Base-by-base conservation (phyloP, 176 grass and related monocot species). In the Hordeum marinum region DNA sequence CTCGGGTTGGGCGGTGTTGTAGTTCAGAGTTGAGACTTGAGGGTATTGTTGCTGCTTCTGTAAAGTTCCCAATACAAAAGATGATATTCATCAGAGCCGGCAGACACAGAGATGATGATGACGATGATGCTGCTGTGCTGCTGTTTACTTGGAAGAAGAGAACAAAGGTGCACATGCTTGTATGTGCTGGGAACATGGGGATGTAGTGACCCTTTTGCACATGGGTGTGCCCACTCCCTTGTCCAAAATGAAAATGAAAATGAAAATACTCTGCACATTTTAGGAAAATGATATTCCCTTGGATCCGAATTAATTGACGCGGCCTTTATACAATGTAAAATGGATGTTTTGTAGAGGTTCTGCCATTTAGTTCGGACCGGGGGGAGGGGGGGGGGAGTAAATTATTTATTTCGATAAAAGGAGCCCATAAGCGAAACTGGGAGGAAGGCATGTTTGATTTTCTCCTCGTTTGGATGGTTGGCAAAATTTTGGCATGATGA, bases 41-140 rank as follows among this genome's bases (percentile, higher is more conserved):
- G 84, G 27, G n/a, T 79, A 21, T 34, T 58, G 78, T 2, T 29
- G 24, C 36, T 59, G 9, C 66, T 86, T 31, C 25, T 90, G 84
- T 90, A 87, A 87, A 90, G 67, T 66, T 78, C 25, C 18, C 76
- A 68, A 68, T 75, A 79, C 59, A 59, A 78, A 26, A 26, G 59
- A 65, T 65, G 54, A 3, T 57, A 57, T 57, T 57, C 54, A n/a
- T 20, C 72, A 36, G 77, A 62, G 60, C 21, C 36, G 11, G 71
- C 63, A 48, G 70, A 75, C 71, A 83, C 12, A 75, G 69, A 9
- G 54, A 57, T 57, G 54, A 83, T 83, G 39, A 2, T 63, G 40
- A 29, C 2, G 29, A 29, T 80, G n/a, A n/a, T n/a, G n/a, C n/a
- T n/a, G 42, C 9, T 63, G 45, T 50, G 48, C 48, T 52, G 48